Conservation (phyloP, 805 yeast genomes). For the Lachancea lanzarotensis region DNA sequence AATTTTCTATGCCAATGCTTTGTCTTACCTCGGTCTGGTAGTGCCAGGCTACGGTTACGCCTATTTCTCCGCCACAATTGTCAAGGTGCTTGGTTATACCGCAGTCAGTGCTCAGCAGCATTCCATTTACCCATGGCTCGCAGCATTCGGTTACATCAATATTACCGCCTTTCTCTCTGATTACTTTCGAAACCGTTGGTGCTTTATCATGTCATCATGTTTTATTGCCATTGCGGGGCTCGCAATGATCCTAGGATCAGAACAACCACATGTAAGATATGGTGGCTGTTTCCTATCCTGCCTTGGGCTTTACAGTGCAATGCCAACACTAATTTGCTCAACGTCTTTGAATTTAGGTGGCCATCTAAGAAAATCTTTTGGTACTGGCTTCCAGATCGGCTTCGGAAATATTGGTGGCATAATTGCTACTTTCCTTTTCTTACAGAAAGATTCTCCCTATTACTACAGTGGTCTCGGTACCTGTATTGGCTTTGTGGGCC, state of each 20-base stretch:
- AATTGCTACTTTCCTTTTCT: slow-evolving; percentile 4
- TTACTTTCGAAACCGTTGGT: slow-evolving; percentile 3
- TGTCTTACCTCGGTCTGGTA: slow-evolving; percentile 2
- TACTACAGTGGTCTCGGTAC: slow-evolving; percentile 2
- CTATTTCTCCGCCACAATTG: slow-evolving; percentile 4
- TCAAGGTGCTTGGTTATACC: slow-evolving; percentile 5
- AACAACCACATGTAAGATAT: not conserved
- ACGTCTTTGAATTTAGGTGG: slow-evolving; percentile 5
- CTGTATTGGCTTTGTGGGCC: slow-evolving; percentile 4
- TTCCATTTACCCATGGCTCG: slow-evolving; percentile 6
- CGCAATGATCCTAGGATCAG: slow-evolving; percentile 5
- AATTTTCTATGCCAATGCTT: slow-evolving; percentile 5
- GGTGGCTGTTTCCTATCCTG: slow-evolving; percentile 7
- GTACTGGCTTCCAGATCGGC: slow-evolving; percentile 5
- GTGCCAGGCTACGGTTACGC: slow-evolving; percentile 6
- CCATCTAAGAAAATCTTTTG: slow-evolving; percentile 2
- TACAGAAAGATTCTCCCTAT: slow-evolving; percentile 2
- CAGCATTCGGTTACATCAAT: slow-evolving; percentile 4
- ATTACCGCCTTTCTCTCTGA: slow-evolving; percentile 6
- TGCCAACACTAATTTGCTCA: slow-evolving; percentile 5
- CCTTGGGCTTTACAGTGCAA: slow-evolving; percentile 6
- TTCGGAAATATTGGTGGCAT: slow-evolving; percentile 8
- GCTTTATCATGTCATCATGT: slow-evolving; percentile 4
- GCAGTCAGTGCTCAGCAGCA: slow-evolving; percentile 5
- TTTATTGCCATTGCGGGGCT: slow-evolving; percentile 2